Conservation (phyloP, 2,329 filamentous ascomycete genomes). For the Dactylellina drechsleri region DNA sequence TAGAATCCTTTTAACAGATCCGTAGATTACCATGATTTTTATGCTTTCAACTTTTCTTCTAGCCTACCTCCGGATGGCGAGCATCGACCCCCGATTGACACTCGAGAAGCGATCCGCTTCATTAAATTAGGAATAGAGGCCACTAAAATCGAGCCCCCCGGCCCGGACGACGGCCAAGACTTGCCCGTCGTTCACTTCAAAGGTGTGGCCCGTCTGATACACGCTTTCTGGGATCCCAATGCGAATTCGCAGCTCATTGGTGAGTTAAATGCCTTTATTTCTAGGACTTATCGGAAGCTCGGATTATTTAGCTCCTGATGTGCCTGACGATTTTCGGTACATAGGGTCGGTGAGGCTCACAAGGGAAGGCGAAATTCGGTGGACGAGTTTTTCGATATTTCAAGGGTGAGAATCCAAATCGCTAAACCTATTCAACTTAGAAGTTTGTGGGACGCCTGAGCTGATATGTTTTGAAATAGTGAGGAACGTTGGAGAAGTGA, state of each 20-base stretch:
- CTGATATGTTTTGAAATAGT: slow-evolving; percentile 63
- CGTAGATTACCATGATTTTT: slow-evolving; percentile 77
- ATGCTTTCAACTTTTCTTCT: slow-evolving; percentile 74
- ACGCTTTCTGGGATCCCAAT: slow-evolving; percentile 74
- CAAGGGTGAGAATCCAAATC: slow-evolving; percentile 61
- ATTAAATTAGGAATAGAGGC: slow-evolving; percentile 75
- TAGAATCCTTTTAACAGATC: slow-evolving; percentile 57
- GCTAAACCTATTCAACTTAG: background rate
- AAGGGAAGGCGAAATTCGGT: slow-evolving; percentile 75
- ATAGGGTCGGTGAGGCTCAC: slow-evolving; percentile 73
- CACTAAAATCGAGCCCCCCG: slow-evolving; percentile 70
- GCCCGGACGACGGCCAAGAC: slow-evolving; percentile 68
- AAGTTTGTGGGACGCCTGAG: background rate
- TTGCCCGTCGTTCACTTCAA: slow-evolving; percentile 75
- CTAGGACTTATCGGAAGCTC: slow-evolving; percentile 47
- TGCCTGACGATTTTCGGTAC: slow-evolving; percentile 41
- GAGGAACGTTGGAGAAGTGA: slow-evolving; percentile 81
- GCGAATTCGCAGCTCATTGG: slow-evolving; percentile 74
- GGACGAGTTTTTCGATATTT: slow-evolving; percentile 76
- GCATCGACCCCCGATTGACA: slow-evolving; percentile 68
- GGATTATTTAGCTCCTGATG: slow-evolving; percentile 19
- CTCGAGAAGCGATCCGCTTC: slow-evolving; percentile 74
- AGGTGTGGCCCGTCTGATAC: slow-evolving; percentile 71
- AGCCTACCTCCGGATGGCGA: slow-evolving; percentile 63
- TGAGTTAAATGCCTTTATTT: slow-evolving; percentile 61